Evolutionary conservation across 2,329 filamentous ascomycete genomes (phyloP).

Genomic region (Clonostachys rosea): DNA sequence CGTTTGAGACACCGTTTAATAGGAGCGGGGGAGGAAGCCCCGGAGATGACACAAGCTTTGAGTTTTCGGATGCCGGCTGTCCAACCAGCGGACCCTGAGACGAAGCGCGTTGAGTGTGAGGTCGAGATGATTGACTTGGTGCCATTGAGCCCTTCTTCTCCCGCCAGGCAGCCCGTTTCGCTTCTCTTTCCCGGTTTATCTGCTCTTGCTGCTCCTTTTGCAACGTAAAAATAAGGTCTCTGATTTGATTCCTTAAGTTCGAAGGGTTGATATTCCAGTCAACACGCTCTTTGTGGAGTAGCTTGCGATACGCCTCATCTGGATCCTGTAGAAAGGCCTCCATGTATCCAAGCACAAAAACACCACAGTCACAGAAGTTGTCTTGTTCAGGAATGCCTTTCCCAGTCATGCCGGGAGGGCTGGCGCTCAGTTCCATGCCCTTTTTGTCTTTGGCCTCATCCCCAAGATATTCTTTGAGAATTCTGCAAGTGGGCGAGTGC

Average conservation of each 20-base stretch:
- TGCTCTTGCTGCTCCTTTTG: constrained; percentile 50
- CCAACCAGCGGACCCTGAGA: background rate
- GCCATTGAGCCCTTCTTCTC: constrained; percentile 12
- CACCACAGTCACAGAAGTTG: constrained; percentile 85
- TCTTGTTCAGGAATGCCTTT: constrained; percentile 72
- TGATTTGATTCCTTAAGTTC: constrained; percentile 59
- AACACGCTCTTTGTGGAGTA: constrained; percentile 55
- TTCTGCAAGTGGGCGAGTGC: constrained; percentile 60
- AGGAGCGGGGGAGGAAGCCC: background rate
- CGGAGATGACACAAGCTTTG: background rate
- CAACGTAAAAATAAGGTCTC: constrained; percentile 60
- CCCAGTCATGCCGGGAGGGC: constrained; percentile 56
- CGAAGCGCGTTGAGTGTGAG: background rate
- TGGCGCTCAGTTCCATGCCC: constrained; percentile 28
- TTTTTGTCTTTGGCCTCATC: constrained; percentile 67
- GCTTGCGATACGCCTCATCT: constrained; percentile 59
- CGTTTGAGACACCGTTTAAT: background rate
- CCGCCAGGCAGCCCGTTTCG: too few relatives aligned
- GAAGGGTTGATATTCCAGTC: constrained; percentile 51
- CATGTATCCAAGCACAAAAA: constrained; percentile 82
- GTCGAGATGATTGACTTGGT: background rate
- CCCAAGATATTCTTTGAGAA: constrained; percentile 72
- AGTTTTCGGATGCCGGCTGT: background rate
- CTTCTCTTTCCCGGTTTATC: constrained; percentile 28
- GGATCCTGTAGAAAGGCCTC: constrained; percentile 76